phyloP scores from a whole-genome alignment of 2,329 filamentous ascomycete genomes.

The Cladosporium sp. region DNA sequence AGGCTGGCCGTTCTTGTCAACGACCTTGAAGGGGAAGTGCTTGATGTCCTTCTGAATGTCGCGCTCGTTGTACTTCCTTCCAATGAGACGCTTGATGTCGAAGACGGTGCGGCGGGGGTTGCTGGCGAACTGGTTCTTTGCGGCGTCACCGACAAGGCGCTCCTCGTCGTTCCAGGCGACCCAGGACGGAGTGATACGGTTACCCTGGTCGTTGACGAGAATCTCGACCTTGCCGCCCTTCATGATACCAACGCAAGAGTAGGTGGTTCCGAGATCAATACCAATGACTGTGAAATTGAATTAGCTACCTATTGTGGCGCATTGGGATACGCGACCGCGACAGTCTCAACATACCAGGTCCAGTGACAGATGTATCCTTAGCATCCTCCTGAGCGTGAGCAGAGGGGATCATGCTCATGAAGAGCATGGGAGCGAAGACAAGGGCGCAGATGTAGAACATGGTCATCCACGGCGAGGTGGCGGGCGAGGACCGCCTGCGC shows the following conservation, averaged over 20 bases:
- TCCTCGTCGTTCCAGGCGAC: conserved; percentile 81
- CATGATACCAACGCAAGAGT: conserved; percentile 90
- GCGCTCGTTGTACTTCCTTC: conserved; percentile 58
- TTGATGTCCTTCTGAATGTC: conserved; percentile 92
- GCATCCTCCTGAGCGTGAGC: conserved; percentile 67
- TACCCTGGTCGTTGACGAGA: conserved; percentile 93
- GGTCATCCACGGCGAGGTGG: conserved; percentile 64
- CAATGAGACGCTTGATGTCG: conserved; percentile 53
- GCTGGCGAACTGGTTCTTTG: conserved; percentile 80
- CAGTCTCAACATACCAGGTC: conserved; percentile 58
- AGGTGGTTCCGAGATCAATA: conserved; percentile 92
- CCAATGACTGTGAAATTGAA: conserved; percentile 66
- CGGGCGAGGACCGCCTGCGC: conserved; percentile 25
- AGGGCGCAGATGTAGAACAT: conserved; percentile 90
- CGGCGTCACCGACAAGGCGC: conserved; percentile 92
- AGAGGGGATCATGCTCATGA: conserved; percentile 62
- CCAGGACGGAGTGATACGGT: conserved; percentile 80
- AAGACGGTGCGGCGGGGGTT: conserved; percentile 53
- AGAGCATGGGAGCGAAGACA: conserved; percentile 79
- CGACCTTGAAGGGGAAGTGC: conserved; percentile 96
- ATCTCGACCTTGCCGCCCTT: conserved; percentile 94
- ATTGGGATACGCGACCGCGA: background rate
- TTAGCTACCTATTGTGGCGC: conserved; percentile 18
- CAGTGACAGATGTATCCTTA: conserved; percentile 63
- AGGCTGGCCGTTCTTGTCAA: conserved; percentile 88